These are phyloP conservation scores for Backusella circina DNA, from an alignment of 192 early-diverging fungal species.

Conservation along the genomic window DNA sequence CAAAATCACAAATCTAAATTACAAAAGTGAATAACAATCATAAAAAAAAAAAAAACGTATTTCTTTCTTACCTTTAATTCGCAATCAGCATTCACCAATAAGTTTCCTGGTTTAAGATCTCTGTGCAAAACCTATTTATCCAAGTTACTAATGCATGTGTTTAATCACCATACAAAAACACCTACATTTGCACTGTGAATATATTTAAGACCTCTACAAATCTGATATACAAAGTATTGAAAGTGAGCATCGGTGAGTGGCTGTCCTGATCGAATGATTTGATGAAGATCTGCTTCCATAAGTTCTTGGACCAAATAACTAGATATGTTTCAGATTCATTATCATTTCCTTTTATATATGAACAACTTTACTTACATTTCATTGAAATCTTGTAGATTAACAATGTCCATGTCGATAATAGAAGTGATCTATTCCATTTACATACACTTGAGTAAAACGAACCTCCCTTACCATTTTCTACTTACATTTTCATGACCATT, in stretches of 20 bases:
- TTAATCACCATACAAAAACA: background rate
- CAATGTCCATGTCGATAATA: conserved; percentile 61
- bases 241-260: conserved; percentile 22
- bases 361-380: conserved; percentile 35
- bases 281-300: conserved; percentile 72
- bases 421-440: conserved; percentile 34
- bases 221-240: conserved; percentile 72
- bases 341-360: background rate
- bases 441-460: background rate
- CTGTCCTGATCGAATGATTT: conserved; percentile 62
- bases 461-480: background rate
- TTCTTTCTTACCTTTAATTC: conserved; percentile 37
- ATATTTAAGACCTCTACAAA: conserved; percentile 65
- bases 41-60: conserved; percentile 75
- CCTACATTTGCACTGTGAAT: conserved; percentile 63
- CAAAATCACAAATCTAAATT: conserved; percentile 93
- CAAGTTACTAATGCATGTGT: background rate
- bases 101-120: conserved; percentile 80
- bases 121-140: conserved; percentile 67
- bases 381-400: conserved; percentile 45
- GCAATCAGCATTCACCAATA: conserved; percentile 29
- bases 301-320: conserved; percentile 51
- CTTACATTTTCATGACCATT: conserved; percentile 87
- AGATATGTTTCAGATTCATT: background rate
- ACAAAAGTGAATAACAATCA: conserved; percentile 61